These are phyloP conservation scores for Plenodomus biglobosus DNA, from an alignment of 2,329 filamentous ascomycete species.

Conservation along the genomic window DNA sequence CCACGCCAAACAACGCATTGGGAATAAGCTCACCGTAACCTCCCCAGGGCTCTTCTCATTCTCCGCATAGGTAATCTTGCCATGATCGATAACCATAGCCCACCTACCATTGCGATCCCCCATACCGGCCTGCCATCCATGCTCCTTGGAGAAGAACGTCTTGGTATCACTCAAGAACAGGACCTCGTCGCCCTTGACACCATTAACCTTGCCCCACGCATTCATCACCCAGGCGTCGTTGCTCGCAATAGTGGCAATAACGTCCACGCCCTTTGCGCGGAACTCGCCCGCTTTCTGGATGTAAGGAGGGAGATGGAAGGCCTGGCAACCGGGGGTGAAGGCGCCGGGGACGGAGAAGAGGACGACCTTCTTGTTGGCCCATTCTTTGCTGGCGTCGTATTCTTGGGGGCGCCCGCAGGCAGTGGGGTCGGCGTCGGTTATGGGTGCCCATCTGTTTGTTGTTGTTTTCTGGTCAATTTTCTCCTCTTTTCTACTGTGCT, in stretches of 20 bases:
- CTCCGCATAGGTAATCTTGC: conserved; percentile 79
- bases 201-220: conserved; percentile 87
- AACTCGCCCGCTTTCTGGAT: conserved; percentile 72
- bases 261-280: conserved; percentile 77
- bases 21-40: conserved; percentile 44
- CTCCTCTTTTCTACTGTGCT: too few species aligned
- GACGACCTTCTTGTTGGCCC: conserved; percentile 70
- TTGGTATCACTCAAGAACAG: conserved; percentile 77
- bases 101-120: conserved; percentile 76
- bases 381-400: conserved; percentile 79
- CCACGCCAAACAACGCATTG: not conserved
- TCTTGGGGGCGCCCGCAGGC: conserved; percentile 75
- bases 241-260: conserved; percentile 77
- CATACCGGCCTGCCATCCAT: conserved; percentile 70
- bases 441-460: conserved; percentile 69
- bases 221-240: conserved; percentile 89
- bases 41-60: conserved; percentile 61
- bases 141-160: conserved; percentile 72
- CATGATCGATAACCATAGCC: conserved; percentile 75
- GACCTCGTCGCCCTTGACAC: conserved; percentile 69
- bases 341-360: conserved; percentile 71
- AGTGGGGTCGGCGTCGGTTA: conserved; percentile 70
- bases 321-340: conserved; percentile 86
- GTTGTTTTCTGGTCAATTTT: not conserved
- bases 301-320: conserved; percentile 78